Evolutionary conservation across 345 rosid genomes (phyloP).

Genomic region (Syzygium jambos): DNA sequence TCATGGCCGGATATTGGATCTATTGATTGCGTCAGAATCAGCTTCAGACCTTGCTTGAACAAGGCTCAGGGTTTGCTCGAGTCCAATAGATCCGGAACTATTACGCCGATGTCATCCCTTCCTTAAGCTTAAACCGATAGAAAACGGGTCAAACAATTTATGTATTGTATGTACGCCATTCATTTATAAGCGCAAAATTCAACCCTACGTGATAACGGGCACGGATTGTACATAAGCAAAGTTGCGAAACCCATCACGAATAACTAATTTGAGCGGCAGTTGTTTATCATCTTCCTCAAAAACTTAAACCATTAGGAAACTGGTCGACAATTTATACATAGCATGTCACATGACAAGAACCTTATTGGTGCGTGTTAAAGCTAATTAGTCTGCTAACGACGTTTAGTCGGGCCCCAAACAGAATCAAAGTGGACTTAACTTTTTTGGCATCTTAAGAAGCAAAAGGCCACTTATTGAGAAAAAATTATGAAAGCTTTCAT

Average conservation of each 20-base stretch:
- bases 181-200: background rate
- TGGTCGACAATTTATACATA: background rate
- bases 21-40: background rate
- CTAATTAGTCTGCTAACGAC: background rate
- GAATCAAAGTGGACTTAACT: background rate
- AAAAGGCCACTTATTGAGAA: background rate
- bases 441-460: background rate
- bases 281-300: background rate
- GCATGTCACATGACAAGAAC: background rate
- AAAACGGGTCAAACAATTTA: background rate
- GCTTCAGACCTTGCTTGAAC: background rate
- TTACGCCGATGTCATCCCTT: background rate
- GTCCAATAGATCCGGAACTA: background rate
- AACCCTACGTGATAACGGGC: background rate
- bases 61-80: background rate
- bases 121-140: background rate
- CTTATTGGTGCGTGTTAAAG: background rate
- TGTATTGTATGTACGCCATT: background rate
- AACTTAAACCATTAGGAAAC: background rate
- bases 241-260: background rate
- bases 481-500: background rate
- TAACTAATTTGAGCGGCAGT: background rate
- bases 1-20: background rate
- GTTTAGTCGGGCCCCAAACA: background rate
- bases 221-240: rapidly evolving